These are phyloP conservation scores for Annulohypoxylon moriforme DNA, from an alignment of 495 filamentous ascomycete species.

Conservation along the genomic window DNA sequence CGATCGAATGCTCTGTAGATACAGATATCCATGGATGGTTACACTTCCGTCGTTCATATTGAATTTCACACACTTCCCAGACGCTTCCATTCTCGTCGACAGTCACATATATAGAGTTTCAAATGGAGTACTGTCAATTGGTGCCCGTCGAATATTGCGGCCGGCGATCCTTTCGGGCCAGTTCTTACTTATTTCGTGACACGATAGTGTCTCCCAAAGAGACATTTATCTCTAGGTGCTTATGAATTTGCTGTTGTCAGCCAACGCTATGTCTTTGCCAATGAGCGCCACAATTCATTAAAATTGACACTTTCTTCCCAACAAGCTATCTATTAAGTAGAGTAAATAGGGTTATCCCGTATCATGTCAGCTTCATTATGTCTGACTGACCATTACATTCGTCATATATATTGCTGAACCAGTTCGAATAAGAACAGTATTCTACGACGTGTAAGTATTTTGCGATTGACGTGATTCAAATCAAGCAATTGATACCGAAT, in stretches of 20 bases:
- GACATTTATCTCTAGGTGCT: neutral
- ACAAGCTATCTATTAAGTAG: neutral
- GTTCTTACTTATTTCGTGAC: neutral
- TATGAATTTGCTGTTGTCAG: neutral
- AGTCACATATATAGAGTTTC: neutral
- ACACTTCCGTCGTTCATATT: neutral
- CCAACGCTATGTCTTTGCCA: neutral
- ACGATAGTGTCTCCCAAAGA: neutral
- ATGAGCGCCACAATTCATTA: neutral
- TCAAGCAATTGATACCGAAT: neutral
- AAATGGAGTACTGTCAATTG: neutral
- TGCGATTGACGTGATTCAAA: neutral
- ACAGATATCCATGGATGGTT: neutral
- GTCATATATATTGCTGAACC: neutral
- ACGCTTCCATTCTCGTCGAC: neutral
- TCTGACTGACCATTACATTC: neutral
- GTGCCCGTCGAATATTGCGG: neutral
- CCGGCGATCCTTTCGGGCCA: neutral
- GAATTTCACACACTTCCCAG: neutral
- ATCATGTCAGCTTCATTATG: constrained; percentile 25
- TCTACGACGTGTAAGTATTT: no score
- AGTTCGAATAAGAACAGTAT: no score
- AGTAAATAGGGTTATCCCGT: constrained; percentile 1
- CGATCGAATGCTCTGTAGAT: neutral
- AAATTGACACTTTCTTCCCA: neutral